A percentile compares a stretch with the other conserved stretches of the same genome.
Evolutionary conservation across 2,329 filamentous ascomycete species (phyloP).

Genomic region (Leptographium procerum): DNA sequence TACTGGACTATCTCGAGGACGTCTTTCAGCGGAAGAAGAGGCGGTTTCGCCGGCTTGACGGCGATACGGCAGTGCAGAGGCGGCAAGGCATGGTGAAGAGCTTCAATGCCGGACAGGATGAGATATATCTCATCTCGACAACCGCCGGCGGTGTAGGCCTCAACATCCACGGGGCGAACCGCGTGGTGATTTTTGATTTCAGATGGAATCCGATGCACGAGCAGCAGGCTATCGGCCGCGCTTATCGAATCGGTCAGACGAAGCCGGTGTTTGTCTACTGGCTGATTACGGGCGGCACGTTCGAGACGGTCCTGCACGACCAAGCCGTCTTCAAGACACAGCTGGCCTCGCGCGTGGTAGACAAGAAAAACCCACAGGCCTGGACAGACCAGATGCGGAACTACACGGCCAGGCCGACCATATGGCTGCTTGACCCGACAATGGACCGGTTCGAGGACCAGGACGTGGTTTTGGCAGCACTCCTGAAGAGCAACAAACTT

Average conservation of each 20-base stretch:
- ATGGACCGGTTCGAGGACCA: constrained; percentile 40
- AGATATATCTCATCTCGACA: constrained; percentile 74
- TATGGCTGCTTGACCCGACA: constrained; percentile 40
- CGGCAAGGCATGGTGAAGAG: constrained; percentile 54
- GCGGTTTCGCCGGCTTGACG: constrained; percentile 53
- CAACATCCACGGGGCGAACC: constrained; percentile 74
- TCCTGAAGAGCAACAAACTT: constrained; percentile 20
- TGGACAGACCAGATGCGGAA: constrained; percentile 46
- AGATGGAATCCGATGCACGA: constrained; percentile 71
- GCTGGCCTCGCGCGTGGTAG: constrained; percentile 67
- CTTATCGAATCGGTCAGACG: constrained; percentile 73
- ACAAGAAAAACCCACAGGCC: constrained; percentile 67
- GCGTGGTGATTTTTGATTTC: constrained; percentile 79
- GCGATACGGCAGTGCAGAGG: constrained; percentile 39
- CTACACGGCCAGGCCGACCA: constrained; percentile 48
- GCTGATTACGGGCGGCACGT: constrained; percentile 66
- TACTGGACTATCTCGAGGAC: constrained; percentile 56
- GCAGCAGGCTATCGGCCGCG: constrained; percentile 76
- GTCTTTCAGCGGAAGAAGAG: constrained; percentile 39
- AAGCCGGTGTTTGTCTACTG: constrained; percentile 80
- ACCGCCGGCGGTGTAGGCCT: constrained; percentile 71
- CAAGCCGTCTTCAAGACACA: constrained; percentile 73
- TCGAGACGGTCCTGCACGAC: constrained; percentile 64
- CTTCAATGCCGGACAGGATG: constrained; percentile 50
- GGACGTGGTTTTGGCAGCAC: constrained; percentile 47